Conservation (phyloP, 169 alveolate species). For the Cryptosporidium sp. region DNA sequence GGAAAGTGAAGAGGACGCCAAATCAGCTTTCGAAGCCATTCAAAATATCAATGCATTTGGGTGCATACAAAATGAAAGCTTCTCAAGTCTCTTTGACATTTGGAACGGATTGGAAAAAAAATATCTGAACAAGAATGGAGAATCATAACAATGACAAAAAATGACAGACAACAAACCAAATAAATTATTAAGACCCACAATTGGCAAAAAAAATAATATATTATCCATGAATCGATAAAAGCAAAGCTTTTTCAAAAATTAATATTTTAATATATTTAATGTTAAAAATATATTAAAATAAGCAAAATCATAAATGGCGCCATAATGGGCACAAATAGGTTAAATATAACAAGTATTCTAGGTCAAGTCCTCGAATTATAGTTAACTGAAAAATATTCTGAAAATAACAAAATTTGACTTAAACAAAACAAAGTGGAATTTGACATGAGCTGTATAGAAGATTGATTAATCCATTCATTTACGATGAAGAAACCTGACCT, state of each 20-base stretch:
- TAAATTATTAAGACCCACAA: background rate
- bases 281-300: slow-evolving; percentile 2
- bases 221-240: background rate
- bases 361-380: background rate
- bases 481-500: slow-evolving; percentile 7
- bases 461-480: background rate
- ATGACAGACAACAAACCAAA: background rate
- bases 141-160: background rate
- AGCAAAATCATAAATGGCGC: slow-evolving; percentile 8
- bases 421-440: background rate
- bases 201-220: background rate
- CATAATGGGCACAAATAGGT: background rate
- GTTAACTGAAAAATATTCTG: background rate
- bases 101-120: background rate
- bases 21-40: background rate
- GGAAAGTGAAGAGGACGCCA: background rate
- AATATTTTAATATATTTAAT: slow-evolving; percentile 4
- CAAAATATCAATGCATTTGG: background rate
- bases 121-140: background rate
- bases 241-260: background rate
- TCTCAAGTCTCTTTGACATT: background rate
- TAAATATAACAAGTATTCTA: background rate
- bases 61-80: background rate
- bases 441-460: background rate
- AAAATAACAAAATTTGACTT: background rate